These are phyloP conservation scores for Malus sieversii DNA, from an alignment of 306 rosid species.

Conservation along the genomic window DNA sequence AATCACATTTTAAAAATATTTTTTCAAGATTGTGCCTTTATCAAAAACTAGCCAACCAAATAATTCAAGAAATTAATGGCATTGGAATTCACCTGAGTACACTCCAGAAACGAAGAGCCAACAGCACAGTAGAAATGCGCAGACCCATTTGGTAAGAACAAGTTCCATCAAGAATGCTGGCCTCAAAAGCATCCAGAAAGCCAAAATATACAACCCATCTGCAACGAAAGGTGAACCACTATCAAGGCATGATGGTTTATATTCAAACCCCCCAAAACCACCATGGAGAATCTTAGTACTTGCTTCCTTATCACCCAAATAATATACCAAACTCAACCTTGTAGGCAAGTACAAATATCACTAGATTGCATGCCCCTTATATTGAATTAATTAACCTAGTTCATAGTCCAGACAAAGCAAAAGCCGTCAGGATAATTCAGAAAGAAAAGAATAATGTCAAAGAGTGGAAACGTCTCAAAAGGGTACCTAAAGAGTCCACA, in stretches of 20 bases:
- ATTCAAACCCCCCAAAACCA: conserved; percentile 21
- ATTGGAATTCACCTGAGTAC: conserved; percentile 46
- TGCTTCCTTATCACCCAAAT: conserved; percentile 45
- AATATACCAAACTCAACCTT: conserved; percentile 54
- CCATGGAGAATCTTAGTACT: conserved; percentile 32
- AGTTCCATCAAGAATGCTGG: conserved; percentile 66
- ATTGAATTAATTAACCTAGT: conserved; percentile 13
- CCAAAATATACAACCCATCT: conserved; percentile 37
- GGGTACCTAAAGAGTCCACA: conserved; percentile 17
- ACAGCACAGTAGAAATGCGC: conserved; percentile 44
- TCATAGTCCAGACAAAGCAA: conserved; percentile 13
- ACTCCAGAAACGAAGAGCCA: conserved; percentile 42
- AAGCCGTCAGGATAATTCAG: conserved; percentile 15
- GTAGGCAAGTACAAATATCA: conserved; percentile 38
- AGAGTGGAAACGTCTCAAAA: conserved; percentile 20
- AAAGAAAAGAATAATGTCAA: conserved; percentile 40
- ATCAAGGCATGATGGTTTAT: conserved; percentile 16
- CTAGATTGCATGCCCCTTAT: conserved; percentile 19
- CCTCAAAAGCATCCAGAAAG: conserved; percentile 31
- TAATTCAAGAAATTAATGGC: conserved; percentile 13
- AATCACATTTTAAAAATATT: background rate
- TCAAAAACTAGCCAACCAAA: background rate
- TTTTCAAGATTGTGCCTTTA: background rate
- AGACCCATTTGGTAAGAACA: conserved; percentile 55
- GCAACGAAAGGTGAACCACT: conserved; percentile 15